Evolutionary conservation across 139 green algal species (phyloP).

Genomic region (Mesotaenium endlicherianum): DNA sequence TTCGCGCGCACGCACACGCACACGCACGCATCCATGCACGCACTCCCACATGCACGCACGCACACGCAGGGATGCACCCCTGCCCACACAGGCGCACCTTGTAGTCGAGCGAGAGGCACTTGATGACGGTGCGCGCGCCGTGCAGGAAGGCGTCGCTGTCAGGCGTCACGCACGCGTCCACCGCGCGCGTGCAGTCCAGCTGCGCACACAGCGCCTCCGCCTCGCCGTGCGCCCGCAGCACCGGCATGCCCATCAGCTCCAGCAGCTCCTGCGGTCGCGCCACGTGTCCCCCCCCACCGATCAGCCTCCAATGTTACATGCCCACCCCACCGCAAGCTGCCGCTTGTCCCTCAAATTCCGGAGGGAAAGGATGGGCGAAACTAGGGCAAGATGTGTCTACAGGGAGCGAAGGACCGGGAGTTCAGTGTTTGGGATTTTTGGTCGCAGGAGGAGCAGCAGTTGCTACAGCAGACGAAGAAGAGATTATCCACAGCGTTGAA

Average conservation of each 20-base stretch:
- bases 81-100: slow-evolving; percentile 13
- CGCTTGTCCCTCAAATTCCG: neutral
- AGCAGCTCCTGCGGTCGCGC: slow-evolving; percentile 28
- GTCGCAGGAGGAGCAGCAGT: no score
- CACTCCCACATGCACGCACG: no score
- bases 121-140: slow-evolving; percentile 19
- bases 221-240: slow-evolving; percentile 18
- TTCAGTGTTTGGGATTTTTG: no score
- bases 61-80: no score
- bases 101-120: slow-evolving; percentile 22
- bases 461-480: no score
- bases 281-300: neutral
- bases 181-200: slow-evolving; percentile 8
- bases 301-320: neutral
- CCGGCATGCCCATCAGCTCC: slow-evolving; percentile 32
- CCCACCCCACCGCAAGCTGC: neutral
- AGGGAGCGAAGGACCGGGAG: no score
- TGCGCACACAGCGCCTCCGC: slow-evolving; percentile 44
- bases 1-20: no score
- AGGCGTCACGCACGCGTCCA: slow-evolving; percentile 32
- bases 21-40: no score
- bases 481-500: no score
- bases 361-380: neutral
- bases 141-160: slow-evolving; percentile 46
- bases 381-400: neutral